Evolutionary conservation across 2,329 filamentous ascomycete species (phyloP).

Genomic region (Aspergillus amoenus): DNA sequence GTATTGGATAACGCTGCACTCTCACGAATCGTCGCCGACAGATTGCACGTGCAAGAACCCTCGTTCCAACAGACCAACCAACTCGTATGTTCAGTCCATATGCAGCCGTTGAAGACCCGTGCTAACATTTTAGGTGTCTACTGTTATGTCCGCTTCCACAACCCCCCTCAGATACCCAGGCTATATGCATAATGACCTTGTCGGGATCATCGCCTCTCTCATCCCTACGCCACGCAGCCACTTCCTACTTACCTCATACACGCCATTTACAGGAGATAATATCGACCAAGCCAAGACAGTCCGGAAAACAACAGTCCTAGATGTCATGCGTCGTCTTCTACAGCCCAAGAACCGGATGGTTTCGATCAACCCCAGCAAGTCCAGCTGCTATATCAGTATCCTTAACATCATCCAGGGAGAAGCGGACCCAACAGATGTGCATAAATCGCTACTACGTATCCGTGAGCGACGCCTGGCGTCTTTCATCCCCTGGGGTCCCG

Average conservation of each 20-base stretch:
- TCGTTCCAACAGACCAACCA: slow-evolving; percentile 98
- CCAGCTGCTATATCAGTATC: slow-evolving; percentile 98
- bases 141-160: slow-evolving; percentile 97
- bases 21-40: slow-evolving; percentile 88
- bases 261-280: slow-evolving; percentile 93
- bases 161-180: slow-evolving; percentile 95
- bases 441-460: slow-evolving; percentile 96
- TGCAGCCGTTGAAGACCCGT: not conserved
- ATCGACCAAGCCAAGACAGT: slow-evolving; percentile 97
- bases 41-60: slow-evolving; percentile 90
- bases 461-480: slow-evolving; percentile 89
- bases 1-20: slow-evolving; percentile 95
- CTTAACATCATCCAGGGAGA: slow-evolving; percentile 99
- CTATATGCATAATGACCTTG: slow-evolving; percentile 99
- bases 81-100: slow-evolving; percentile 57
- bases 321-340: slow-evolving; percentile 92
- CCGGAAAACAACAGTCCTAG: slow-evolving; percentile 93
- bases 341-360: slow-evolving; percentile 99
- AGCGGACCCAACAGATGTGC: slow-evolving; percentile 94
- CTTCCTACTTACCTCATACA: slow-evolving; percentile 98
- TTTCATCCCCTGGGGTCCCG: slow-evolving; percentile 98
- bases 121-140: slow-evolving; percentile 63
- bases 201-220: slow-evolving; percentile 91
- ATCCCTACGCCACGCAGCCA: slow-evolving; percentile 96
- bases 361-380: slow-evolving; percentile 89